Evolutionary conservation across 2,329 filamentous ascomycete species (phyloP).

Genomic region (Aurifilum marmelostoma): DNA sequence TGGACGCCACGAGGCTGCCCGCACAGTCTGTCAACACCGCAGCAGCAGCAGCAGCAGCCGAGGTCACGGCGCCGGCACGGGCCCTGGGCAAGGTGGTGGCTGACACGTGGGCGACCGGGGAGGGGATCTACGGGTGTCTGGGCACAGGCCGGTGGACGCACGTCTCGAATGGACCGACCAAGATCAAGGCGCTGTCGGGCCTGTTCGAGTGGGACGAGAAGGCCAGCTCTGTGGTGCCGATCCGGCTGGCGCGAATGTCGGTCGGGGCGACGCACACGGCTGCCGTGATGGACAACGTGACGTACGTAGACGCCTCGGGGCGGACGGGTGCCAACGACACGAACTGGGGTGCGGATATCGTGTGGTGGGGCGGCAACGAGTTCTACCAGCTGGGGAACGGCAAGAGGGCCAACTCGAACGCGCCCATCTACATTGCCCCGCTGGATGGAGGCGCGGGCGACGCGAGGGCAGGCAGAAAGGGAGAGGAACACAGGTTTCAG

Average conservation of each 20-base stretch:
- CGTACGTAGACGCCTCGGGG: constrained; percentile 61
- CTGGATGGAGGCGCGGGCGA: constrained; percentile 65
- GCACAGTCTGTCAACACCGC: constrained; percentile 43
- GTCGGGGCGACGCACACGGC: constrained; percentile 81
- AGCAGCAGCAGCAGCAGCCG: constrained; percentile 25
- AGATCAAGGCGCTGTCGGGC: constrained; percentile 81
- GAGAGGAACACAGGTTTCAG: constrained; percentile 75
- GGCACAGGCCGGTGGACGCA: constrained; percentile 92
- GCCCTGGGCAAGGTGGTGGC: constrained; percentile 63
- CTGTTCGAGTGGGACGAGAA: constrained; percentile 87
- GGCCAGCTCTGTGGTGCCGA: constrained; percentile 69
- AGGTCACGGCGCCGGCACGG: constrained; percentile 42
- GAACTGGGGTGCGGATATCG: constrained; percentile 84
- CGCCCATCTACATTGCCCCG: constrained; percentile 78
- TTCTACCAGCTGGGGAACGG: constrained; percentile 91
- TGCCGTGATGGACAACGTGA: constrained; percentile 82
- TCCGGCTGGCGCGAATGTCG: constrained; percentile 72
- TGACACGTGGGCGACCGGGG: constrained; percentile 86
- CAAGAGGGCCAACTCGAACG: constrained; percentile 77
- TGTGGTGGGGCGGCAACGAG: constrained; percentile 98
- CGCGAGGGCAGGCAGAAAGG: constrained; percentile 59
- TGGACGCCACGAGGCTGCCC: constrained; percentile 71
- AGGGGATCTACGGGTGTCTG: constrained; percentile 80
- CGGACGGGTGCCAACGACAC: constrained; percentile 67
- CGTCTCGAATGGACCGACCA: constrained; percentile 74